Conservation (phyloP, 768 basidiomycete species). For the Boletus rubroflammeus region DNA sequence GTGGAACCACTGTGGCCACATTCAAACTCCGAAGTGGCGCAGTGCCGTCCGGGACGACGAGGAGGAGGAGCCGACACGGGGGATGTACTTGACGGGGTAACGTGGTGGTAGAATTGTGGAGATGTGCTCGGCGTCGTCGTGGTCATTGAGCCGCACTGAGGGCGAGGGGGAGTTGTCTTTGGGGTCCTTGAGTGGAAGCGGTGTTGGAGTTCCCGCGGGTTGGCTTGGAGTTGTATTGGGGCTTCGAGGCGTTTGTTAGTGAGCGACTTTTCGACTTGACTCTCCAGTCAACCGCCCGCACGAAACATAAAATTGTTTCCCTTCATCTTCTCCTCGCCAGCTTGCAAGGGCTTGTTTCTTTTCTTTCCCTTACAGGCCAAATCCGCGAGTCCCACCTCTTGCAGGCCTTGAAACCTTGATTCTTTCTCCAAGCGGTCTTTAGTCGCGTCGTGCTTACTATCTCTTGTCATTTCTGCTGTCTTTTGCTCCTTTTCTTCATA, state of each 20-base stretch:
- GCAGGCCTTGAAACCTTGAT: constrained; percentile 14
- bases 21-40: constrained; percentile 31
- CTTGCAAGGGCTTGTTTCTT: constrained; percentile 22
- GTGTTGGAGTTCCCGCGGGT: constrained; percentile 33
- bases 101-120: neutral
- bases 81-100: neutral
- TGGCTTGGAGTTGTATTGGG: constrained; percentile 21
- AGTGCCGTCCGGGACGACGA: constrained; percentile 1
- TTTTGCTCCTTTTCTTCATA: constrained; percentile 24
- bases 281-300: constrained; percentile 25
- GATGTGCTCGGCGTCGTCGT: neutral
- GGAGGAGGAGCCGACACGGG: neutral
- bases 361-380: constrained; percentile 18
- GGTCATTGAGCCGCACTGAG: neutral
- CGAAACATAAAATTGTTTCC: constrained; percentile 29
- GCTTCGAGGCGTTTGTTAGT: constrained; percentile 26
- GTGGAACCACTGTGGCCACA: constrained; percentile 27
- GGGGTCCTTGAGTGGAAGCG: constrained; percentile 24
- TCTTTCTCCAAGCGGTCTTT: constrained; percentile 22
- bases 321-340: constrained; percentile 23
- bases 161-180: constrained; percentile 2
- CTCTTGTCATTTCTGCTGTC: constrained; percentile 35
- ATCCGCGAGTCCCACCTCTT: constrained; percentile 18
- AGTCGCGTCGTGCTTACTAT: constrained; percentile 35
- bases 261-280: constrained; percentile 32